Evolutionary conservation across 805 yeast genomes (phyloP), one percentile per base, ranked within the genome.

Genomic region (Kazachstania kunashirensis): DNA sequence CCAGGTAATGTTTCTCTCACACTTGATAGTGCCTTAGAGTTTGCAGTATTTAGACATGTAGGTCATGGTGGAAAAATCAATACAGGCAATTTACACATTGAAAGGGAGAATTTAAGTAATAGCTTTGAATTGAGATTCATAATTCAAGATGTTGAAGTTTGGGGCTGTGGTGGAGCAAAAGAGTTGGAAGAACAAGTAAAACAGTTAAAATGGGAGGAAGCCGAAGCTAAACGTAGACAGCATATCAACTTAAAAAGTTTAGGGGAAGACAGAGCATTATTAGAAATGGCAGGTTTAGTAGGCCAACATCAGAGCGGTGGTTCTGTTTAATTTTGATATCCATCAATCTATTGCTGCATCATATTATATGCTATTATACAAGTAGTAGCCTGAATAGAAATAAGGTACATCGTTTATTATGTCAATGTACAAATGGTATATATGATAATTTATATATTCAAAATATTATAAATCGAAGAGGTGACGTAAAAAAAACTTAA

Each of bases 171-270:
- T 1, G 75, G 84, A 6, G 75, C 72, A 8, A 74, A 77, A 41
- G 94, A 84, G 46, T 61, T 86, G 32, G 79, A 71, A 21, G 88
- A 80, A 43, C 96, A 88, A 59, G 65, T 70, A 31, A 74, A 72
- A 48, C 71, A 72, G 41, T 82, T 95, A 92, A 86, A 79, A 48
- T 86, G 96, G 96, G 96, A 89, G 53, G 81, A 79, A 51, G 66
- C 75, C 33, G 95, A 85, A 53, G 94, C 94, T 0, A 71, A 76
- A 47, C 78, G 85, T 25, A 66, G 96, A 36, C 81, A 79, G 48
- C 67, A 73, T 20, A 71, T 86, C 2, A 84, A 86, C 50, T 46
- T 78, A 23, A 67, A 71, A 36, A 72, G 70, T 39, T 53, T 81
- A 46, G 82, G 83, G 2, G 96, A 88, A 48, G 95, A 85, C 36